Evolutionary conservation across 768 basidiomycete species (phyloP).

Genomic region (Boletellus emodensis): DNA sequence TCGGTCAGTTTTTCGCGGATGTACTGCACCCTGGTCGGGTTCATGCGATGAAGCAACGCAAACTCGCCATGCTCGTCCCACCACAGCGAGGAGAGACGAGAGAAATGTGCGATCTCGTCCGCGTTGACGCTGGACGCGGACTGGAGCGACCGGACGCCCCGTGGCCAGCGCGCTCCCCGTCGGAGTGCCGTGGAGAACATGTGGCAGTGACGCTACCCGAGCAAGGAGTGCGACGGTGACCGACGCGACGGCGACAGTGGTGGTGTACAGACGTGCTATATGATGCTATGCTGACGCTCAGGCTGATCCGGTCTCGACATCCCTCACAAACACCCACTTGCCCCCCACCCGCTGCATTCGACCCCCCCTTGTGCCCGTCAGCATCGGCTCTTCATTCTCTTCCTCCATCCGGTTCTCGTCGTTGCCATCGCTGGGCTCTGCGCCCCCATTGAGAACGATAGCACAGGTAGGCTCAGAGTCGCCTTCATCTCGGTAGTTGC

Average conservation of each 20-base stretch:
- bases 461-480: slow-evolving; percentile 48
- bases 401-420: slow-evolving; percentile 1
- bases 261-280: slow-evolving; percentile 22
- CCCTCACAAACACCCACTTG: slow-evolving; percentile 67
- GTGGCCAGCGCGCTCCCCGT: slow-evolving; percentile 12
- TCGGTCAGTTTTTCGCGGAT: slow-evolving; percentile 74
- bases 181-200: slow-evolving; percentile 22
- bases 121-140: slow-evolving; percentile 50
- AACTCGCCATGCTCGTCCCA: slow-evolving; percentile 96
- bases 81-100: slow-evolving; percentile 85
- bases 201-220: not conserved
- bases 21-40: slow-evolving; percentile 82
- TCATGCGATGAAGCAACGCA: slow-evolving; percentile 87
- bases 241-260: not conserved
- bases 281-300: slow-evolving; percentile 16
- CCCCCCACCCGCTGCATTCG: slow-evolving; percentile 70
- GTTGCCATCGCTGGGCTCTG: slow-evolving; percentile 13
- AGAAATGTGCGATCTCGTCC: slow-evolving; percentile 85
- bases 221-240: not conserved
- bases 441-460: slow-evolving; percentile 53
- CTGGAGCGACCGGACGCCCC: slow-evolving; percentile 15
- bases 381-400: not conserved
- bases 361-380: slow-evolving; percentile 30
- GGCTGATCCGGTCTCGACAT: slow-evolving; percentile 25
- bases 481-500: slow-evolving; percentile 46